Evolutionary conservation across 768 basidiomycete genomes (phyloP), one percentile per base, ranked within the genome.

Genomic region (Nidularia sp.): DNA sequence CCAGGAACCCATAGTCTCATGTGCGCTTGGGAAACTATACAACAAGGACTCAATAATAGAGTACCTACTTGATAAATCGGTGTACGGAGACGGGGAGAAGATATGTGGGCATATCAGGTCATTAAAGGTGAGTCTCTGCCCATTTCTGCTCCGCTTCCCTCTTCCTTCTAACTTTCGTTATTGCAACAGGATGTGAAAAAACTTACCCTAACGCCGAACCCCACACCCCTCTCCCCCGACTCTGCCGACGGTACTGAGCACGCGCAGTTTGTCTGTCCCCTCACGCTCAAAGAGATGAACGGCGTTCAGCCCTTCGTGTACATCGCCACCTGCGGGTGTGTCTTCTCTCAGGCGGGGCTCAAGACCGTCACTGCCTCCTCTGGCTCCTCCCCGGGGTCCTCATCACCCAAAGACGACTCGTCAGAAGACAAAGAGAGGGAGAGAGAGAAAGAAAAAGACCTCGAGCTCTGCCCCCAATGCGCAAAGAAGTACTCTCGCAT

Each of bases 41-140:
- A 99, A 98, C 70, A 97, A 96, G 64, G 96, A 96, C 60, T 83
- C 95, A 1, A 75, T 99, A 29, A 80, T 99, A 39, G 92, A 97
- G 66, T 96, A 86, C 68, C 76, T 98, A 33, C 71, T 98, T 12
- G 90, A 96, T 66, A 85, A 83, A 59, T 71, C 81, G 3, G 77
- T 85, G 2, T 95, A 93, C 65, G 93, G 95, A 5, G 97, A 98
- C 57, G 95, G 93, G 0, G 87, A 88, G 57, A 80, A 83, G 55
- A 95, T 97, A 61, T 98, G 95, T 63, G 90, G 94, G 2, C 92
- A 98, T 69, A 85, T 98, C 41, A 79, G 89, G 53, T 88, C 88
- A 13, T 65, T 97, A 42, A 98, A 96, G 83, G 94, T 94, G 60
- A 53, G 84, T 68, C 4, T 5, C 9, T 22, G 9, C 36, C 13